Evolutionary conservation across 805 yeast species (phyloP).

Genomic region (Wickerhamiella lipophila): DNA sequence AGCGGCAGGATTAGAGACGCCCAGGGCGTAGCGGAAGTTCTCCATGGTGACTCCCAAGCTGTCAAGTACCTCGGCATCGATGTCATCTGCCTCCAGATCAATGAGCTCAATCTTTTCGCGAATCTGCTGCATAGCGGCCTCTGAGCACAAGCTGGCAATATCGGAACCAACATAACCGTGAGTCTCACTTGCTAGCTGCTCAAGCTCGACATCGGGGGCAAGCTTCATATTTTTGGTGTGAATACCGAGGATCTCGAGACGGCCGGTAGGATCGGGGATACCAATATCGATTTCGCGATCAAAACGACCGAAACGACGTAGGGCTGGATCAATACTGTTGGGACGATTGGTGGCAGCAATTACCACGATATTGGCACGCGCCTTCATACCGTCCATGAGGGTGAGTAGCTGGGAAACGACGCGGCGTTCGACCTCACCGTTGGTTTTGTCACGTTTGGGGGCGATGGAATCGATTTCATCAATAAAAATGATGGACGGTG

Average conservation of each 20-base stretch:
- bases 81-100: constrained; percentile 89
- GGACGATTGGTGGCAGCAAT: constrained; percentile 95
- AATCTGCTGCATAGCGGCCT: constrained; percentile 99
- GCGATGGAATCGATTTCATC: constrained; percentile 99
- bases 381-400: constrained; percentile 99
- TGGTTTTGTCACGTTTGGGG: constrained; percentile 98
- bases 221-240: constrained; percentile 98
- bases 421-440: constrained; percentile 99
- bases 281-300: constrained; percentile 82
- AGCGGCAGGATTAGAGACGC: constrained; percentile 97
- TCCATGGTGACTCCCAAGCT: constrained; percentile 98
- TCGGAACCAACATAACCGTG: constrained; percentile 99
- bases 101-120: constrained; percentile 98
- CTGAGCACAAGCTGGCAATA: constrained; percentile 96
- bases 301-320: constrained; percentile 75
- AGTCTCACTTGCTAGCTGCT: constrained; percentile 90
- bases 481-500: constrained; percentile 93
- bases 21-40: constrained; percentile 93
- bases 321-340: constrained; percentile 73
- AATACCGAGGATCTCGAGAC: constrained; percentile 90
- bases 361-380: constrained; percentile 95
- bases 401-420: constrained; percentile 96
- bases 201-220: constrained; percentile 88
- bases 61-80: constrained; percentile 93
- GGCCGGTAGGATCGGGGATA: constrained; percentile 96